Evolutionary conservation across 1,284 basidiomycete genomes (phyloP), one percentile per base, ranked within the genome.

Genomic region (Papiliotrema fonsecae): DNA sequence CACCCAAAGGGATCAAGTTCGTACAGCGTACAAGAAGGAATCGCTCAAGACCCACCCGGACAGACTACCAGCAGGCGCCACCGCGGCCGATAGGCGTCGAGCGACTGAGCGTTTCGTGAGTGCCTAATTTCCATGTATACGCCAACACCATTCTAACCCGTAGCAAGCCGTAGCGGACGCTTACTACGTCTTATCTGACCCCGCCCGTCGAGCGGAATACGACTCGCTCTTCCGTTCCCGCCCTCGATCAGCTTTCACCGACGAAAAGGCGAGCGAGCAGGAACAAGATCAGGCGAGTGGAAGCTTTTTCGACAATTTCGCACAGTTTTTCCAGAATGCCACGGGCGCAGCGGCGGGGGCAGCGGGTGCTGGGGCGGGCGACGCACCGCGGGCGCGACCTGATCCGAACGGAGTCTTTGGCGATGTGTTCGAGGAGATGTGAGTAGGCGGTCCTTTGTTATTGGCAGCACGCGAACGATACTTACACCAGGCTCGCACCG

Each of bases 141-240:
- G 25, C 21, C 24, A 18, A n/a, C 31, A 24, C 27, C 35, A 27
- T 18, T 31, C 32, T 11, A 19, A 19, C 38, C 32, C 16, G 4
- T 42, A 72, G 37, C 65, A 89, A 86, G 83, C 84, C 13, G 85
- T 97, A 52, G 90, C 93, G 43, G 92, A 97, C 75, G 93, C 93
- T 10, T 97, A 97, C 76, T 97, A 92, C 70, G 88, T 96, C 7
- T 81, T 97, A 24, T 93, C 88, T 0, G 89, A 97, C 72, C 72
- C 82, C 2, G 61, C 57, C 16, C 77, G 82, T 36, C 78, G 91
- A 45, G 80, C 87, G 47, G 92, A 97, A 73, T 97, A 97, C 65
- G 90, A 93, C 61, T 61, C 67, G 0, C 76, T 91, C 4, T 69
- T 66, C 64, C 62, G 64, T 82, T 87, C 70, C 61, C 61, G 62